Percentiles rank a stretch among this genome's conserved stretches.
Conservation (phyloP, 2,329 filamentous ascomycete species). For the Trichoderma koningii region DNA sequence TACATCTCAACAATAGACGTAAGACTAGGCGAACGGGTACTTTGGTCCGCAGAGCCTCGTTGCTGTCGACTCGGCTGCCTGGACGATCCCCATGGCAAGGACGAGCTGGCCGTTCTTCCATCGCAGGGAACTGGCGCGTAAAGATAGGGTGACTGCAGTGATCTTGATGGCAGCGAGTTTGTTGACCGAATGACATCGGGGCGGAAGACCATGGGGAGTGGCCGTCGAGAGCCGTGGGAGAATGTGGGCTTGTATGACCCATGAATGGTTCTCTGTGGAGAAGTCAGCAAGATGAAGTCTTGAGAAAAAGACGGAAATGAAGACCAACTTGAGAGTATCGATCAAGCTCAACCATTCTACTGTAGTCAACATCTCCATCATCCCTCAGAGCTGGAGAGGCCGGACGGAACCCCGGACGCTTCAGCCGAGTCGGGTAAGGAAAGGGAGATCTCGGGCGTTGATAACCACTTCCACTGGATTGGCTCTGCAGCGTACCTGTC, state of each 20-base stretch:
- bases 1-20: slow-evolving; percentile 56
- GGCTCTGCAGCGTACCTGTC: slow-evolving; percentile 51
- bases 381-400: slow-evolving; percentile 54
- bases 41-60: slow-evolving; percentile 43
- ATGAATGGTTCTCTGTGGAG: slow-evolving; percentile 48
- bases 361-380: slow-evolving; percentile 52
- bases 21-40: slow-evolving; percentile 50
- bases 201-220: slow-evolving; percentile 45
- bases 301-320: not conserved
- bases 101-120: slow-evolving; percentile 44
- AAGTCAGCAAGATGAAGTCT: slow-evolving; percentile 18
- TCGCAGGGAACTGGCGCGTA: slow-evolving; percentile 31
- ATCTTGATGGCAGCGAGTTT: slow-evolving; percentile 41
- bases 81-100: slow-evolving; percentile 33
- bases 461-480: slow-evolving; percentile 45
- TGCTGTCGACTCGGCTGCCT: slow-evolving; percentile 39
- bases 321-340: slow-evolving; percentile 47
- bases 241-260: slow-evolving; percentile 46
- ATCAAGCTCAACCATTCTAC: slow-evolving; percentile 54
- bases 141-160: slow-evolving; percentile 35
- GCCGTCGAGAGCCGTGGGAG: slow-evolving; percentile 41
- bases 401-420: slow-evolving; percentile 54
- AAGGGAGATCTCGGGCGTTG: slow-evolving; percentile 61
- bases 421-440: slow-evolving; percentile 59
- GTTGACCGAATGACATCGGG: slow-evolving; percentile 46